phyloP scores from a whole-genome alignment of 768 basidiomycete species.

The Pleurotus platypus region DNA sequence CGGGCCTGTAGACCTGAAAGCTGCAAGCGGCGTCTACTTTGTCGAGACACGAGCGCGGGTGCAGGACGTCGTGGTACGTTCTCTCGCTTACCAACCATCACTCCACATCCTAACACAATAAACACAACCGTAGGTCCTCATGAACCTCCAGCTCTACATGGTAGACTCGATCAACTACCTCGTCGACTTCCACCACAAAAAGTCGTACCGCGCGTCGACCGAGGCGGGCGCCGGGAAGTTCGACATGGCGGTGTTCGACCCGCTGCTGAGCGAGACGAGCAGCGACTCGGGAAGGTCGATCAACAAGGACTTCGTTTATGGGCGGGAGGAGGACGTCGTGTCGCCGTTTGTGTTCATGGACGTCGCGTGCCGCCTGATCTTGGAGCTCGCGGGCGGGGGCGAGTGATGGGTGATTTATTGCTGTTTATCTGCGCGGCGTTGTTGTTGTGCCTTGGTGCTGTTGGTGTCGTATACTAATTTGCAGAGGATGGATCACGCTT shows the following conservation, averaged over 20 bases:
- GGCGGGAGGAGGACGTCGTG: slow-evolving; percentile 61
- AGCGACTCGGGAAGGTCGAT: slow-evolving; percentile 57
- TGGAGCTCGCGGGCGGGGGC: slow-evolving; percentile 79
- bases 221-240: slow-evolving; percentile 68
- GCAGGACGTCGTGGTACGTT: slow-evolving; percentile 85
- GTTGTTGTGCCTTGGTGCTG: no score
- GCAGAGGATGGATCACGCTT: no score
- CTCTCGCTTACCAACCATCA: neutral
- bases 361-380: slow-evolving; percentile 87
- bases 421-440: no score
- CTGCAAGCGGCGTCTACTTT: slow-evolving; percentile 80
- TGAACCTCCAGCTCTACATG: slow-evolving; percentile 97
- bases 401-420: slow-evolving; percentile 24
- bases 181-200: slow-evolving; percentile 98
- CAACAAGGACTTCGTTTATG: slow-evolving; percentile 40
- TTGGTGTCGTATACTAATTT: no score
- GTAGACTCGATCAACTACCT: slow-evolving; percentile 95
- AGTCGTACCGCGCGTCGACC: slow-evolving; percentile 77
- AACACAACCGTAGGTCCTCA: slow-evolving; percentile 60
- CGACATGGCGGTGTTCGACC: slow-evolving; percentile 58
- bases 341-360: slow-evolving; percentile 97
- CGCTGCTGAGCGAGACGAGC: slow-evolving; percentile 43
- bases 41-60: slow-evolving; percentile 91
- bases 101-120: no score
- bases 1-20: slow-evolving; percentile 60